Base-by-base conservation (phyloP, 768 basidiomycete species). In the Polyporus arcularius region DNA sequence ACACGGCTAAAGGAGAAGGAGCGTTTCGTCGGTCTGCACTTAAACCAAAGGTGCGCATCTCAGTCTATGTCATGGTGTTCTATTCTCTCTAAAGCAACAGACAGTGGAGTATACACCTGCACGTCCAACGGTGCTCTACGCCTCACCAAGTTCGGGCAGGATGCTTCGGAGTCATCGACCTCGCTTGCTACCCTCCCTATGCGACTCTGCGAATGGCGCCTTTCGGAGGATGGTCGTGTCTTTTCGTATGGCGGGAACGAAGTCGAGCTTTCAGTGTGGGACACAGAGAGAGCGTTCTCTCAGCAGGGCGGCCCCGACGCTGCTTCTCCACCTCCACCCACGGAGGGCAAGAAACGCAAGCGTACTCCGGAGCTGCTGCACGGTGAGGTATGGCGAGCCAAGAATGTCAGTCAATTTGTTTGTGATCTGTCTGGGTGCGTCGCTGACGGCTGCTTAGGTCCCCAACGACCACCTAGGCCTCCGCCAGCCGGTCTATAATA, bases 221-320 rank as follows among this genome's bases (percentile, higher is more conserved):
- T 91, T 26, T 83, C 85, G 1, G 68, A 75, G 16, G 75, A 82
- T 59, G 75, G 74, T 3, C 70, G 78, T 39, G 81, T 80, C 0
- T 94, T 95, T 75, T 82, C 86, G 2, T 94, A 93, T 62, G 93
- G 88, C 12, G 93, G 93, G 2, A 86, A 94, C 63, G 93, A 95
- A 73, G 90, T 95, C 16, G 90, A 93, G 58, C 71, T 90, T 2
- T 94, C 92, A 1, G 68, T 94, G 3, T 95, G 93, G 93, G 78
- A 89, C 68, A 80, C 82, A 7, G 88, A 92, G 67, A 65, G 79
- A 73, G 69, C 90, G 73, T 78, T 83, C 71, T 61, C 70, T 49
- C 32, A 72, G 52, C 30, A 28, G 21, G 71, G 9, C 58, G 21
- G 21, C 21, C 21, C 64, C 14, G 60, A 71, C 3, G 51, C 65